These are phyloP conservation scores for Erodium trifolium DNA, from an alignment of 441 rosid species.

Conservation along the genomic window DNA sequence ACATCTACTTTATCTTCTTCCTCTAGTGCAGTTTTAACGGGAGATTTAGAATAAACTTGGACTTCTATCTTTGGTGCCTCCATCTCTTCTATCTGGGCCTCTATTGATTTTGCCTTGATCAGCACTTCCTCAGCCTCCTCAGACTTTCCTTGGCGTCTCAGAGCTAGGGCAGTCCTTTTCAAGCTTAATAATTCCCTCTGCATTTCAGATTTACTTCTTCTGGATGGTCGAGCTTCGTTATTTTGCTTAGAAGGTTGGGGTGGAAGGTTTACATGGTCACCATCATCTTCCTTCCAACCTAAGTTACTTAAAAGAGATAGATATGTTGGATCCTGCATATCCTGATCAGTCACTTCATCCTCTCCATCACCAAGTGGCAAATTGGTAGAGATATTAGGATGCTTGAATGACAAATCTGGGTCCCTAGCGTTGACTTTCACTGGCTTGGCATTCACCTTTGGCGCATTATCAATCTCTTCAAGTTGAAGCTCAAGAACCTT, in stretches of 20 bases:
- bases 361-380: slow-evolving; percentile 34
- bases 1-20: slow-evolving; percentile 36
- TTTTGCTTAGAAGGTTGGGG: slow-evolving; percentile 24
- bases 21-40: slow-evolving; percentile 24
- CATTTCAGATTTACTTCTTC: slow-evolving; percentile 58
- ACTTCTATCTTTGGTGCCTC: slow-evolving; percentile 41
- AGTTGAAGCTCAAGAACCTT: slow-evolving; percentile 60
- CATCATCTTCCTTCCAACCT: slow-evolving; percentile 67
- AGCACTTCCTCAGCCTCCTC: slow-evolving; percentile 76
- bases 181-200: slow-evolving; percentile 79
- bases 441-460: slow-evolving; percentile 29
- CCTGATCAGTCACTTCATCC: slow-evolving; percentile 57
- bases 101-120: slow-evolving; percentile 49
- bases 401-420: no score
- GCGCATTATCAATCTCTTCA: slow-evolving; percentile 48
- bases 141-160: slow-evolving; percentile 70
- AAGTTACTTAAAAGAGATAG: slow-evolving; percentile 47
- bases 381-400: slow-evolving; percentile 16
- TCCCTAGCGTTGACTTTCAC: slow-evolving; percentile 16
- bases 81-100: slow-evolving; percentile 51
- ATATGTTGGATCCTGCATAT: slow-evolving; percentile 57
- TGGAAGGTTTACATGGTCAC: slow-evolving; percentile 18
- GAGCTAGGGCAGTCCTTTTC: slow-evolving; percentile 68
- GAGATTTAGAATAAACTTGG: slow-evolving; percentile 20
- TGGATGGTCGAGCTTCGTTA: slow-evolving; percentile 22